These are phyloP conservation scores for Sindora glabra DNA, from an alignment of 306 rosid genomes.

Conservation along the genomic window DNA sequence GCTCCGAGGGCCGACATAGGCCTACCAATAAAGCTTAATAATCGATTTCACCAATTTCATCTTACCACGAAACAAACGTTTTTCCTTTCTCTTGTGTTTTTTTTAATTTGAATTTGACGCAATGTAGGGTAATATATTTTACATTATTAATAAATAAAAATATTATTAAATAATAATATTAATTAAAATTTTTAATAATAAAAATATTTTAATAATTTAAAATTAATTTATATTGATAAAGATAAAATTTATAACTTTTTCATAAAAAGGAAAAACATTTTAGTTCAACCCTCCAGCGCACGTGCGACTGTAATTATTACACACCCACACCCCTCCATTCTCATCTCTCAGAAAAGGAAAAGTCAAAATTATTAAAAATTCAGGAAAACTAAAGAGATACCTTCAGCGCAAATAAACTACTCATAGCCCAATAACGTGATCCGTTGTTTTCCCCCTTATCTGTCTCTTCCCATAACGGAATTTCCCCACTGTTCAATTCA, in stretches of 20 bases:
- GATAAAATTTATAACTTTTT: too few relatives aligned
- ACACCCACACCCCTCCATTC: slow-evolving; percentile 30
- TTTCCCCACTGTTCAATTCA: slow-evolving; percentile 19
- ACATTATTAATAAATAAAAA: too few relatives aligned
- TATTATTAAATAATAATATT: too few relatives aligned
- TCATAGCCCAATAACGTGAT: slow-evolving; percentile 51
- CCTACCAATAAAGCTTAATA: slow-evolving; percentile 52
- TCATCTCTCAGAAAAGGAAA: slow-evolving; percentile 18
- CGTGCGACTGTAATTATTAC: slow-evolving; percentile 78
- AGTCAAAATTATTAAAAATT: slow-evolving; percentile 29
- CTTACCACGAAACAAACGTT: neutral
- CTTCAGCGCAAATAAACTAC: slow-evolving; percentile 19
- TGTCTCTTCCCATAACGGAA: slow-evolving; percentile 38
- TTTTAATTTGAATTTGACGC: too few relatives aligned
- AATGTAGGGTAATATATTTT: too few relatives aligned
- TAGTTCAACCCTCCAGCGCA: slow-evolving; percentile 29
- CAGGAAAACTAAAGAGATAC: neutral
- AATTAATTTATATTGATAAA: too few relatives aligned
- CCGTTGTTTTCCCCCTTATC: slow-evolving; percentile 52
- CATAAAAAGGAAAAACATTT: neutral
- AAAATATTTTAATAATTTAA: too few relatives aligned
- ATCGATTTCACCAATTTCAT: slow-evolving; percentile 13
- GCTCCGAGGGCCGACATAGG: slow-evolving; percentile 48
- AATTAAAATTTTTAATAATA: too few relatives aligned
- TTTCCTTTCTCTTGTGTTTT: too few relatives aligned